These are phyloP conservation scores for carrot (Daucus carota) DNA, from an alignment of 129 eudicot species.

Conservation along the genomic window DNA sequence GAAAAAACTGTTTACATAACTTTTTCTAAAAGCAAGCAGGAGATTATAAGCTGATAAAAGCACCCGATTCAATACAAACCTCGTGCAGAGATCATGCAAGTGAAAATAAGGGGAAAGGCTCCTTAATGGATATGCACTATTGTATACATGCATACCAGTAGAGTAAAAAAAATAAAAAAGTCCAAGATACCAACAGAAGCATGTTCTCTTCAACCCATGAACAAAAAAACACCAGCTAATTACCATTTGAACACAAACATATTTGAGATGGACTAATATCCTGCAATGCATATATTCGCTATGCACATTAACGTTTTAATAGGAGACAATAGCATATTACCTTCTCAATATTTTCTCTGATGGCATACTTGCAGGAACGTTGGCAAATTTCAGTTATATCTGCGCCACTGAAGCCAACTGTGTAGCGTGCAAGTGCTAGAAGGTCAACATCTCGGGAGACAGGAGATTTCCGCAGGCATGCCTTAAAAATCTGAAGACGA, in stretches of 20 bases:
- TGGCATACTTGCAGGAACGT: constrained; percentile 76
- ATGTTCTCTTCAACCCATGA: not conserved
- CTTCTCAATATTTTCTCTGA: constrained; percentile 67
- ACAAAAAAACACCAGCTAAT: not conserved
- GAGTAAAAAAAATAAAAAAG: too few species aligned
- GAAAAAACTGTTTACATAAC: not conserved
- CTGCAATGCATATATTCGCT: not conserved
- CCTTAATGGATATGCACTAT: not conserved
- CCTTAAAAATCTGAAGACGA: constrained; percentile 66
- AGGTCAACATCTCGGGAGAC: constrained; percentile 52
- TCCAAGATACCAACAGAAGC: not conserved
- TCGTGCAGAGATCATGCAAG: not conserved
- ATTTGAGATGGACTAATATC: not conserved
- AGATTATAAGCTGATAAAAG: not conserved
- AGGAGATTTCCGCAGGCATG: constrained; percentile 62
- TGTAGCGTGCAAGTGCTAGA: constrained; percentile 61
- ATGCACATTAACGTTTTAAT: not conserved
- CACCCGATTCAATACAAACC: not conserved
- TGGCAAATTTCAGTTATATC: constrained; percentile 77
- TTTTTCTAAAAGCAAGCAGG: not conserved
- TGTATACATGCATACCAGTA: not conserved
- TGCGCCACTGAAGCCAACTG: constrained; percentile 79
- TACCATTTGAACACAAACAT: not conserved
- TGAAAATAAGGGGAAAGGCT: not conserved
- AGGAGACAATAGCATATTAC: constrained; percentile 15